phyloP scores from a whole-genome alignment of 169 alveolate genomes.

The Plasmodium ovale region DNA sequence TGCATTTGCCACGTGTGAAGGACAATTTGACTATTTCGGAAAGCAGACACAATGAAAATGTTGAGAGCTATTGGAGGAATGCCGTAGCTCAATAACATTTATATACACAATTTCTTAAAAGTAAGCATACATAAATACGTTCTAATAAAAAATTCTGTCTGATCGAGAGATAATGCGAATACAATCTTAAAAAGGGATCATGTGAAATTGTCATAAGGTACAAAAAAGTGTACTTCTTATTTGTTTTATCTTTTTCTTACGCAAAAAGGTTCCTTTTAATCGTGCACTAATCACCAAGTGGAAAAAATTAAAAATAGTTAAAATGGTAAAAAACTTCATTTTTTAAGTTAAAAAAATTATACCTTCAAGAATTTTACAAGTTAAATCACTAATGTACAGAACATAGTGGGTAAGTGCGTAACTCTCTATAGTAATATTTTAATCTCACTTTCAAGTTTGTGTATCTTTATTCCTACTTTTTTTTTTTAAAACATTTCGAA shows the following conservation, averaged over 20 bases:
- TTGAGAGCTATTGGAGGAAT: too few species aligned
- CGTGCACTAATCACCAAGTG: constrained; percentile 3
- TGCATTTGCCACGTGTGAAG: too few species aligned
- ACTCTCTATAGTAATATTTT: not conserved
- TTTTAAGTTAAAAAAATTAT: constrained; percentile 25
- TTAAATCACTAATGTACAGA: not conserved
- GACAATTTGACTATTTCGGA: too few species aligned
- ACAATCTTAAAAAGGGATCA: not conserved
- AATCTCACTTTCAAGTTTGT: not conserved
- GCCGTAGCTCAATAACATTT: too few species aligned
- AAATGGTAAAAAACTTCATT: constrained; percentile 41
- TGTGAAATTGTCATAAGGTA: not conserved
- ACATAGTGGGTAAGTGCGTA: not conserved
- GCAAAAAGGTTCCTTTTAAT: not conserved
- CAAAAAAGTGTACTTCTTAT: not conserved
- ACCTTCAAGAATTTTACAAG: not conserved
- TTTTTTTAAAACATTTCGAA: too few species aligned
- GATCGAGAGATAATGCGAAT: too few species aligned
- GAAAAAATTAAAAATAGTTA: constrained; percentile 26
- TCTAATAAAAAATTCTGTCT: too few species aligned
- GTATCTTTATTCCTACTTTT: not conserved
- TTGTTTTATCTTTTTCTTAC: constrained; percentile 48
- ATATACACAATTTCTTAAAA: too few species aligned
- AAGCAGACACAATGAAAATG: too few species aligned
- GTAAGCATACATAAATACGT: too few species aligned